phyloP scores from a whole-genome alignment of 345 rosid species.

The Eucalyptus leucophloia region DNA sequence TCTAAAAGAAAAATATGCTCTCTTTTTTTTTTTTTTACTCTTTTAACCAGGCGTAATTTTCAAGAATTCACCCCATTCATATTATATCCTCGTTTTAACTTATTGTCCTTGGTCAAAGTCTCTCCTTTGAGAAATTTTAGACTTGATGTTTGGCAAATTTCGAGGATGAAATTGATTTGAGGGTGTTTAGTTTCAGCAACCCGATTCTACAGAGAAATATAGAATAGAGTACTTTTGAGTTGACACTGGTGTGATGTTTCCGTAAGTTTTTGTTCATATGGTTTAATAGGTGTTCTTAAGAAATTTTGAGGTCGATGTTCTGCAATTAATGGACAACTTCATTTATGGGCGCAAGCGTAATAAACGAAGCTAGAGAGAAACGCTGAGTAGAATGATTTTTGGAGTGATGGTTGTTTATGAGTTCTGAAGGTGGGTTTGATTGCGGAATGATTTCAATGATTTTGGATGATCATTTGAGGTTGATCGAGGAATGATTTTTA shows the following conservation, averaged over 20 bases:
- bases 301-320: neutral
- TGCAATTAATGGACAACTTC: neutral
- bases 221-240: neutral
- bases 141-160: neutral
- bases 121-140: neutral
- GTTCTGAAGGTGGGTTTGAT: too few relatives aligned
- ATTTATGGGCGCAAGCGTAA: neutral
- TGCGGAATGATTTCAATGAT: neutral
- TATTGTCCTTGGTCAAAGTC: neutral
- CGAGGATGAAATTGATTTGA: neutral
- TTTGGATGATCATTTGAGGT: neutral
- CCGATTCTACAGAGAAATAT: neutral
- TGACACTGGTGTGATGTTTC: neutral
- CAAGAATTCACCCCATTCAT: neutral
- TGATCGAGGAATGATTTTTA: neutral
- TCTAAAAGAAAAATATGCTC: neutral
- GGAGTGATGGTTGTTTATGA: neutral
- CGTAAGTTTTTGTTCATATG: neutral
- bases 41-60: neutral
- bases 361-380: neutral
- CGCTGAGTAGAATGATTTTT: neutral
- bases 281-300: neutral
- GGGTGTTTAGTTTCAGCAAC: neutral
- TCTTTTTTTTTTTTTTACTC: neutral
- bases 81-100: neutral